Conservation (phyloP, 805 yeast genomes). For the Saturnispora halmiae region DNA sequence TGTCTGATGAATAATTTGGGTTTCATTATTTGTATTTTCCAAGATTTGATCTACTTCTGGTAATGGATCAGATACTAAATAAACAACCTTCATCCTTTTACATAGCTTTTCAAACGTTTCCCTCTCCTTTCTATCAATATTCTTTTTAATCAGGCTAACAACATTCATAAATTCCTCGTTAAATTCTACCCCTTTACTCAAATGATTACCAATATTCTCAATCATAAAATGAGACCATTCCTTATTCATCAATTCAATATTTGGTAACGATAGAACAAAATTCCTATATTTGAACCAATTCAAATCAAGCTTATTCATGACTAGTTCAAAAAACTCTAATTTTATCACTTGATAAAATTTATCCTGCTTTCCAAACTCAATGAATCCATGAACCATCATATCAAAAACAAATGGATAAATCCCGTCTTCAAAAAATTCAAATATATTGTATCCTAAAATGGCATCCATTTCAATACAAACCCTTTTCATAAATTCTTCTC, state of each 20-base stretch:
- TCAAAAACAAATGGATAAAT: constrained; percentile 6
- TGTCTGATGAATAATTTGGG: not conserved
- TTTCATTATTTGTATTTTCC: no score
- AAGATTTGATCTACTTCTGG: not conserved
- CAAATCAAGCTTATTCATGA: not conserved
- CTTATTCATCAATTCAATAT: constrained; percentile 3
- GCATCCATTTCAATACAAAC: not conserved
- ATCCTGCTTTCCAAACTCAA: constrained; percentile 5
- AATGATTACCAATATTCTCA: not conserved
- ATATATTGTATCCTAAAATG: constrained; percentile 4
- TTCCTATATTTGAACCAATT: constrained; percentile 1
- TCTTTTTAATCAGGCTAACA: not conserved
- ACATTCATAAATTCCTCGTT: not conserved
- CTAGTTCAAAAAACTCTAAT: constrained; percentile 2
- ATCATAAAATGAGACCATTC: constrained; percentile 8
- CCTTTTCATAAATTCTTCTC: constrained; percentile 6
- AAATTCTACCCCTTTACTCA: constrained; percentile 1
- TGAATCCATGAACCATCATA: constrained; percentile 7
- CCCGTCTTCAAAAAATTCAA: constrained; percentile 6
- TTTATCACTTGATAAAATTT: constrained; percentile 1
- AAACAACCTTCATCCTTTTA: not conserved
- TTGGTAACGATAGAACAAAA: constrained; percentile 1
- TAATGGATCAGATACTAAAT: no score
- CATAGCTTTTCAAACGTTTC: not conserved
- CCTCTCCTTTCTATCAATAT: not conserved